These are phyloP conservation scores for Discostella stelligera DNA, from an alignment of 352 stramenopile genomes.

Conservation along the genomic window DNA sequence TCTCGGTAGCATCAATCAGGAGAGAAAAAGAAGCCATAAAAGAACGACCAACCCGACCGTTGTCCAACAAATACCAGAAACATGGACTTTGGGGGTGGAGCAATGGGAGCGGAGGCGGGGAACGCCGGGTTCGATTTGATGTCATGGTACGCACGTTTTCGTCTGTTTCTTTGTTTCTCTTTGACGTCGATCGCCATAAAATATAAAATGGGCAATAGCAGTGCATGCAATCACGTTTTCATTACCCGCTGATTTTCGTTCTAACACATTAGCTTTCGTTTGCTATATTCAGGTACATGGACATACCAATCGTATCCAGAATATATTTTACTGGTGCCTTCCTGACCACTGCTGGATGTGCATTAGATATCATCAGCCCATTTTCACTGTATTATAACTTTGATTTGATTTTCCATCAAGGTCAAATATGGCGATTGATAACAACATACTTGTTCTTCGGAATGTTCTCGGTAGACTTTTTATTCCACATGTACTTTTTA, in stretches of 20 bases:
- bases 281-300: constrained; percentile 91
- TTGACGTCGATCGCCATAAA: not conserved
- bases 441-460: constrained; percentile 99
- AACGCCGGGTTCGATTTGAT: constrained; percentile 67
- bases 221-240: too few species aligned
- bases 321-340: constrained; percentile 97
- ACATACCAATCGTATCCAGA: constrained; percentile 97
- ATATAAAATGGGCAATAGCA: too few species aligned
- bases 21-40: too few species aligned
- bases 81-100: constrained; percentile 66
- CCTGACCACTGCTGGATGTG: constrained; percentile 92
- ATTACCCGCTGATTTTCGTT: not conserved
- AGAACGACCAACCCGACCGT: too few species aligned
- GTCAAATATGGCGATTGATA: constrained; percentile 96
- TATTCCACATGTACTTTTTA: constrained; percentile 99
- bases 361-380: constrained; percentile 95
- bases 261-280: not conserved
- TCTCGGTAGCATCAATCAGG: too few species aligned
- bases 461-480: constrained; percentile 97
- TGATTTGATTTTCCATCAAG: constrained; percentile 96
- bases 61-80: not conserved
- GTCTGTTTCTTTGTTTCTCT: constrained; percentile 1
- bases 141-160: constrained; percentile 53
- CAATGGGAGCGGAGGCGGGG: constrained; percentile 34
- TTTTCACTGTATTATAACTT: constrained; percentile 94